phyloP scores from a whole-genome alignment of 1,284 basidiomycete species.

The Fistulinella staudtii region DNA sequence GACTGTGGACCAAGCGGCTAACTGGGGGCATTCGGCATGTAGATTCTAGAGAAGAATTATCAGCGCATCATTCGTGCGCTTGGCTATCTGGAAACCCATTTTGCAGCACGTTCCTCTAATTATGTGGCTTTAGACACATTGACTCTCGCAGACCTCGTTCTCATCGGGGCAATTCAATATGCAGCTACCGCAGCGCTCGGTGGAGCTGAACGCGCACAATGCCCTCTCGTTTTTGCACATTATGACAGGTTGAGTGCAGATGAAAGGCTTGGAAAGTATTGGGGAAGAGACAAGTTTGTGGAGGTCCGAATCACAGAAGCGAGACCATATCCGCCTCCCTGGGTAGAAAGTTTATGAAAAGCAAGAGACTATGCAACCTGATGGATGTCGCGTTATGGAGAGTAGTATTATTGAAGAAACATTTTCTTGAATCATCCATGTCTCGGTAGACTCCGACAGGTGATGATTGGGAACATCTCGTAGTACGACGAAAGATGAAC shows the following conservation, averaged over 20 bases:
- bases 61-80: constrained; percentile 27
- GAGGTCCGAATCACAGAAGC: constrained; percentile 2
- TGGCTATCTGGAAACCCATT: constrained; percentile 42
- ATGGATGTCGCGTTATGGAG: too few relatives aligned
- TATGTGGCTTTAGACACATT: constrained; percentile 52
- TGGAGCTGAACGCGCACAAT: constrained; percentile 33
- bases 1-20: too few relatives aligned
- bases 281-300: constrained; percentile 4
- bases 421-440: too few relatives aligned
- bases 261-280: constrained; percentile 34
- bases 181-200: constrained; percentile 34
- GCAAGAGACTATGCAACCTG: too few relatives aligned
- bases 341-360: too few relatives aligned
- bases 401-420: too few relatives aligned
- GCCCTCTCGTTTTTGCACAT: constrained; percentile 49
- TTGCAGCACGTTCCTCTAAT: constrained; percentile 43
- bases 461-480: too few relatives aligned
- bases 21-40: too few relatives aligned
- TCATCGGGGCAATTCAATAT: constrained; percentile 38
- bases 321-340: too few relatives aligned
- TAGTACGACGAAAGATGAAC: too few relatives aligned
- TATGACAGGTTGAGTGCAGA: constrained; percentile 46
- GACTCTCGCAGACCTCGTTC: constrained; percentile 54
- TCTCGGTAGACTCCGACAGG: too few relatives aligned
- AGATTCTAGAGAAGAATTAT: constrained; percentile 1